These are phyloP conservation scores for Fistulinella staudtii DNA, from an alignment of 1,284 basidiomycete species.

Conservation along the genomic window DNA sequence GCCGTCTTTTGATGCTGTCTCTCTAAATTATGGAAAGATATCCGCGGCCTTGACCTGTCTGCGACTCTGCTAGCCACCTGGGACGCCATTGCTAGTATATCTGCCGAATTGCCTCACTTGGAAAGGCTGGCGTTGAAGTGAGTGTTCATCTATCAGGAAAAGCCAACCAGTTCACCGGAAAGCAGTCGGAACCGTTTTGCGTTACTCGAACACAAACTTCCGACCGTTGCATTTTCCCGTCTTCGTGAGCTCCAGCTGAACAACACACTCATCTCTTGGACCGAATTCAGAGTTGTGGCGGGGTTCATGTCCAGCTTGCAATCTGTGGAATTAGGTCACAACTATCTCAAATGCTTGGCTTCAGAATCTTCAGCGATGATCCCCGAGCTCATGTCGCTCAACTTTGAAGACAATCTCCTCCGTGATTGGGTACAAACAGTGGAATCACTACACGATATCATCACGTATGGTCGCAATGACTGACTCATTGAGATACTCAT, in stretches of 20 bases:
- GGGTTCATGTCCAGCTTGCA: conserved; percentile 58
- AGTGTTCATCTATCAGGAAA: conserved; percentile 23
- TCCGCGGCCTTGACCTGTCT: conserved; percentile 81
- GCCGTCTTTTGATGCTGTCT: conserved; percentile 1
- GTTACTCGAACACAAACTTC: conserved; percentile 30
- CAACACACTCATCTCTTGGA: conserved; percentile 67
- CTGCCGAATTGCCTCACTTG: conserved; percentile 58
- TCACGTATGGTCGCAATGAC: conserved; percentile 41
- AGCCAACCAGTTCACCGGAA: conserved; percentile 12
- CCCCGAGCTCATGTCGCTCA: conserved; percentile 52
- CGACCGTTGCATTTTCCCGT: conserved; percentile 46
- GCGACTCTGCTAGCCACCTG: conserved; percentile 72
- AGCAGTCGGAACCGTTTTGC: conserved; percentile 60
- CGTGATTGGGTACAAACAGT: conserved; percentile 56
- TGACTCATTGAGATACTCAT: not conserved
- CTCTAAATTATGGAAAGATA: conserved; percentile 45
- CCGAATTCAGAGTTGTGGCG: conserved; percentile 54
- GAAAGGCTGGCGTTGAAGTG: conserved; percentile 77
- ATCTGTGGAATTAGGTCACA: conserved; percentile 76
- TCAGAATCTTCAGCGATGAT: conserved; percentile 17
- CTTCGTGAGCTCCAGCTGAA: conserved; percentile 77
- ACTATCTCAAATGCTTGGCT: conserved; percentile 48
- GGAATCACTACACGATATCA: conserved; percentile 44
- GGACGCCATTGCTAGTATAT: conserved; percentile 66
- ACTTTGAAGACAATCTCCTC: conserved; percentile 73